These are phyloP conservation scores for Penicillium glabrum DNA, from an alignment of 2,329 filamentous ascomycete species.

Conservation along the genomic window DNA sequence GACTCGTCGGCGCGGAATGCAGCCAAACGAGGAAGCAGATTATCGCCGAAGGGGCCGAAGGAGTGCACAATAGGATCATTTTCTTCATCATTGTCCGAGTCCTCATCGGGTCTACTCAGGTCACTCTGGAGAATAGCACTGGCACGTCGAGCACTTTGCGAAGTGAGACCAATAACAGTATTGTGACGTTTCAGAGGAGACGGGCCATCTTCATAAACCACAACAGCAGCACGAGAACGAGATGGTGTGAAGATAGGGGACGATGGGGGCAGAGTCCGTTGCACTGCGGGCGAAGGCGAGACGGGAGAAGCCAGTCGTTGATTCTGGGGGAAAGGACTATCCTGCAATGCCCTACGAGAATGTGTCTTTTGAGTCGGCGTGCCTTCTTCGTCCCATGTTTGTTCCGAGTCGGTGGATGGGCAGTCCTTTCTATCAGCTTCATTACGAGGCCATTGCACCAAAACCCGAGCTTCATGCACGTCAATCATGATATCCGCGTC, in stretches of 20 bases:
- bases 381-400: slow-evolving; percentile 64
- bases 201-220: slow-evolving; percentile 71
- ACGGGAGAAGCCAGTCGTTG: slow-evolving; percentile 70
- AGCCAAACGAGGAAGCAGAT: slow-evolving; percentile 78
- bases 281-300: slow-evolving; percentile 65
- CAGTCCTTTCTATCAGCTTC: slow-evolving; percentile 51
- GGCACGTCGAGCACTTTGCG: slow-evolving; percentile 36
- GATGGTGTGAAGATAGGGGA: slow-evolving; percentile 46
- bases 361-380: slow-evolving; percentile 37
- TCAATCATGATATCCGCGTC: slow-evolving; percentile 90
- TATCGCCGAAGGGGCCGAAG: slow-evolving; percentile 85
- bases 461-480: slow-evolving; percentile 86
- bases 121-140: slow-evolving; percentile 35
- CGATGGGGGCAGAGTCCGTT: slow-evolving; percentile 43
- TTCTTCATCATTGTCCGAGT: slow-evolving; percentile 83
- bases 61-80: slow-evolving; percentile 92
- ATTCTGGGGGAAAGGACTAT: slow-evolving; percentile 57
- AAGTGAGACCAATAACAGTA: slow-evolving; percentile 24
- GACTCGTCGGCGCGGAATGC: slow-evolving; percentile 69
- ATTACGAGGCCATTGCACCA: slow-evolving; percentile 79
- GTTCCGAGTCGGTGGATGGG: slow-evolving; percentile 60
- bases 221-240: slow-evolving; percentile 46
- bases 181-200: slow-evolving; percentile 52
- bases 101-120: slow-evolving; percentile 55
- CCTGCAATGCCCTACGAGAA: slow-evolving; percentile 30